Conservation (phyloP, 2,329 filamentous ascomycete species). For the Penicillium concentricum region DNA sequence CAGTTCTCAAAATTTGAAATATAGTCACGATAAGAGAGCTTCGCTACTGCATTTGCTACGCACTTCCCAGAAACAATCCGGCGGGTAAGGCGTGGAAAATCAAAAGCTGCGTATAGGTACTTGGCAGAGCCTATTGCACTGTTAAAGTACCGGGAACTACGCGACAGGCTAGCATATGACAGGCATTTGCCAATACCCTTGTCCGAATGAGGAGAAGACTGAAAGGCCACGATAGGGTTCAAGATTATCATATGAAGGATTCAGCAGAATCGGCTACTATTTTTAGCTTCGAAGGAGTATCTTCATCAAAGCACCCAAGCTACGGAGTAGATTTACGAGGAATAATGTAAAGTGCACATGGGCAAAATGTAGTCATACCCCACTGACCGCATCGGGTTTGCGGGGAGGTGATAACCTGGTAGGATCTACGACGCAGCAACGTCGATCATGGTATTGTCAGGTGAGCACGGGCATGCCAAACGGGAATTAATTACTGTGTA, state of each 20-base stretch:
- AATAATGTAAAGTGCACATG: background rate
- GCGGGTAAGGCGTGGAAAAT: too few species aligned
- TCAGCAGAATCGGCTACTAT: background rate
- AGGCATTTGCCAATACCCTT: too few species aligned
- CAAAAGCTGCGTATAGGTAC: too few species aligned
- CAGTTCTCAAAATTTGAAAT: too few species aligned
- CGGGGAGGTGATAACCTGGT: conserved; percentile 1
- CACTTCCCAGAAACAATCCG: too few species aligned
- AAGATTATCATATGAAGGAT: too few species aligned
- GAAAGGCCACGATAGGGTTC: too few species aligned
- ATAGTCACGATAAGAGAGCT: too few species aligned
- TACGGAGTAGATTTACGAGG: background rate
- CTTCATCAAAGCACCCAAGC: background rate
- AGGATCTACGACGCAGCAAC: conserved; percentile 8
- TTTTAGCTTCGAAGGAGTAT: background rate
- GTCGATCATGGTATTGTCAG: conserved; percentile 7
- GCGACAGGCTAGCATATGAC: too few species aligned
- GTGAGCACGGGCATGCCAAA: background rate
- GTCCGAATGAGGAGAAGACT: too few species aligned
- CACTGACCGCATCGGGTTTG: conserved; percentile 5
- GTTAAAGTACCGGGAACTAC: too few species aligned
- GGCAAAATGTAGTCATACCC: background rate
- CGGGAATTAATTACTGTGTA: background rate
- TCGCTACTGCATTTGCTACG: background rate
- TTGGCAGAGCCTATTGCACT: too few species aligned